Evolutionary conservation across 768 basidiomycete species (phyloP), one percentile per base, ranked within the genome.

Genomic region (Trametes cubensis): DNA sequence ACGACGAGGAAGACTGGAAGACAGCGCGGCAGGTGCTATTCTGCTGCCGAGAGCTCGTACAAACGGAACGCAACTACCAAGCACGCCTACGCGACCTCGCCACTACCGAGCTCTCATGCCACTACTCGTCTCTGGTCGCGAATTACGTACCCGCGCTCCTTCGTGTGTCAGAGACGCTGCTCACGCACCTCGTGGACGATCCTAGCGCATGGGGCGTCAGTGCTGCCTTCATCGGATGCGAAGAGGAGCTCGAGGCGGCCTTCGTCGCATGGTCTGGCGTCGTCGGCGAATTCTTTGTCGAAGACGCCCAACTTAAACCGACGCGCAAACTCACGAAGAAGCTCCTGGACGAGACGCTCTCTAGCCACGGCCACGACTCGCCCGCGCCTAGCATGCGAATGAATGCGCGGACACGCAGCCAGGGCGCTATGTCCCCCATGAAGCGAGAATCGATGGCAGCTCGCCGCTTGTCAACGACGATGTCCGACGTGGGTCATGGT

Each of bases 141-240:
- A 69, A 77, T 11, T 81, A 88, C 64, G 73, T 85, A 15, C 81
- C 78, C 18, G 78, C 76, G 8, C 79, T 89, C 13, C 75, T 85
- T 39, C 66, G 70, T 18, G 81, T 78, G 20, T 88, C 86, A 28
- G 78, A 82, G 54, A 71, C 72, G 18, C 75, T 88, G 44, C 65
- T 86, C n/a, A 72, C 72, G 20, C 73, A 74, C n/a, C 79, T 87
- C 69, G 78, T 83, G 38, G 78, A 79, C 46, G 86, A 89, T 56
- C 88, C 87, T 15, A 87, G 85, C 46, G 85, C 84, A 3, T 82
- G 80, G 77, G 88, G 88, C 10, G 82, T 89, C 30, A 82, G 85
- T 13, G 76, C 79, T 6, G 83, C 88, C 7, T 86, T 89, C 64
- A 73, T 88, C 25, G 73, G 78, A 0, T 77, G 75, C 50, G 80